phyloP scores from a whole-genome alignment of 2,329 filamentous ascomycete species.

The Pestalotiopsis sp. region DNA sequence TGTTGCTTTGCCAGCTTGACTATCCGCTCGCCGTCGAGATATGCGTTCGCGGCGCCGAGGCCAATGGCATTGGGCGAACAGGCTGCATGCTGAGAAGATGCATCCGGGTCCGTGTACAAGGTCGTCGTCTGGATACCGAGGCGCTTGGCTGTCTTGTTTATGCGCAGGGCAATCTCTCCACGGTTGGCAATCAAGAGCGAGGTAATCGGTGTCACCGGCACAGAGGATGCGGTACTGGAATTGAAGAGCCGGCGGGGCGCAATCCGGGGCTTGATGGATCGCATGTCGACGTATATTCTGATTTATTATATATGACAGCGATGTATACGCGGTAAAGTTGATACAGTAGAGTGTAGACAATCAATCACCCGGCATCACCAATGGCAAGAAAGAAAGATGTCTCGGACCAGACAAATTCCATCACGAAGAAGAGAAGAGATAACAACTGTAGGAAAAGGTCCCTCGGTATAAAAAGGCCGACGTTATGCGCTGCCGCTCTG shows the following conservation, averaged over 20 bases:
- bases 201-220: constrained; percentile 53
- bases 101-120: constrained; percentile 91
- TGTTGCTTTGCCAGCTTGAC: constrained; percentile 83
- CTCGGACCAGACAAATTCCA: not conserved
- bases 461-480: constrained; percentile 7
- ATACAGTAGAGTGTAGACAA: not conserved
- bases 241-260: constrained; percentile 41
- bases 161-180: constrained; percentile 93
- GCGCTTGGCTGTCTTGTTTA: constrained; percentile 81
- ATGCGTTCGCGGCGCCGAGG: constrained; percentile 79
- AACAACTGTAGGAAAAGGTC: not conserved
- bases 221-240: constrained; percentile 29
- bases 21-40: constrained; percentile 91
- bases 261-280: constrained; percentile 53
- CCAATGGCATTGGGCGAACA: constrained; percentile 82
- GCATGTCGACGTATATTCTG: constrained; percentile 41
- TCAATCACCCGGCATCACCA: not conserved
- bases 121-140: constrained; percentile 93
- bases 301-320: not conserved
- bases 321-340: not conserved
- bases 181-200: constrained; percentile 95
- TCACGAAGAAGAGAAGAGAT: not conserved
- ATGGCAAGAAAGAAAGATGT: not conserved
- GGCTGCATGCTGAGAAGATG: constrained; percentile 81
- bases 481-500: constrained; percentile 9